A percentile compares a stretch with the other conserved stretches of the same genome.
phyloP scores from a whole-genome alignment of 495 filamentous ascomycete species.

The Mytilinidion resinicola region DNA sequence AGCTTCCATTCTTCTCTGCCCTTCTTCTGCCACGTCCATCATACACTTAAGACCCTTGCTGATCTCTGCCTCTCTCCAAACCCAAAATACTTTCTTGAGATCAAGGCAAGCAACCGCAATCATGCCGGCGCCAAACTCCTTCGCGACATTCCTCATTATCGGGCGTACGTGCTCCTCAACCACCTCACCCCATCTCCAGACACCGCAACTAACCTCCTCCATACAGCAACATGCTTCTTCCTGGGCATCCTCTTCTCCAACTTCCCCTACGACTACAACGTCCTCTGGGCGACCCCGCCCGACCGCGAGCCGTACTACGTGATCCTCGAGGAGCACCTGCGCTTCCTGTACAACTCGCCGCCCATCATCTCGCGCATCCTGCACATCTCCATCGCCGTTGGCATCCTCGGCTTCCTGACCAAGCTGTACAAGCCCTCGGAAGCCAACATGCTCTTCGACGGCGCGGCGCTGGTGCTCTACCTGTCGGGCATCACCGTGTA shows the following conservation, averaged over 20 bases:
- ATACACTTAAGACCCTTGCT: too few species aligned
- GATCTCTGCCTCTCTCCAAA: too few species aligned
- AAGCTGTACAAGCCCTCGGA: constrained; percentile 91
- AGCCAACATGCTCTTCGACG: constrained; percentile 94
- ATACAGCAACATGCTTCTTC: constrained; percentile 83
- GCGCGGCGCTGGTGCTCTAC: constrained; percentile 83
- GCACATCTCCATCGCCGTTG: constrained; percentile 83
- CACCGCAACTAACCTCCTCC: constrained; percentile 1
- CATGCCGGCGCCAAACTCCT: constrained; percentile 39
- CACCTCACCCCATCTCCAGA: background rate
- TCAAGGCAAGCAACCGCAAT: background rate
- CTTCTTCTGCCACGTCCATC: too few species aligned
- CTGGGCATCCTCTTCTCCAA: constrained; percentile 95
- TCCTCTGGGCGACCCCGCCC: constrained; percentile 74
- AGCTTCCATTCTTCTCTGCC: too few species aligned
- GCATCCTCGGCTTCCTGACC: constrained; percentile 80
- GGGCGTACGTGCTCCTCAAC: constrained; percentile 59
- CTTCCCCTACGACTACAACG: constrained; percentile 96
- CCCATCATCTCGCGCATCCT: constrained; percentile 87
- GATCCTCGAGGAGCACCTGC: constrained; percentile 79
- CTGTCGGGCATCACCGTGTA: constrained; percentile 88
- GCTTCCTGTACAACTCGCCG: constrained; percentile 77
- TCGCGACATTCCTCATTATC: constrained; percentile 93
- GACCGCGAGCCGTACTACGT: constrained; percentile 55
- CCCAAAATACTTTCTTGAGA: too few species aligned